Base-by-base conservation (phyloP, 2,329 filamentous ascomycete genomes). In the Septoria linicola region DNA sequence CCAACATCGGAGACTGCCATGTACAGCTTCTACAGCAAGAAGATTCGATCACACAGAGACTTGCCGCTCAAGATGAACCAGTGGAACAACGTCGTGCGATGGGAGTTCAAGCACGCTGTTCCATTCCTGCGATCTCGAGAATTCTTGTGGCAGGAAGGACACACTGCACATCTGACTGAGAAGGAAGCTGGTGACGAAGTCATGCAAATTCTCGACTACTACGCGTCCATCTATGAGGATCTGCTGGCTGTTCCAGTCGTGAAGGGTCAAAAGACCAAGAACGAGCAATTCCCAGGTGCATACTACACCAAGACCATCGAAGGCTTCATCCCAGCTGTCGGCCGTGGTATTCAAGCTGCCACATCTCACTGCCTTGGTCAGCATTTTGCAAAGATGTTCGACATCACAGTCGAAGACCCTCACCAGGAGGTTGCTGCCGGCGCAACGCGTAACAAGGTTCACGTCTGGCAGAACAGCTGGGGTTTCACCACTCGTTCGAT, bases 391-490 rank as follows among this genome's bases (percentile, higher is more conserved):
- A 96, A 95, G 75, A 99, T 99, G 91, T 99, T 97, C 70, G 87
- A 93, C 71, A 97, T 99, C 70, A 95, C 87, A 0, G 89, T 99
- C 23, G 92, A 99, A 72, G 91, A 99, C 67, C 93, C 93, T 19
- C 77, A 79, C 54, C 80, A 79, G 43, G 47, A 63, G 10, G 84
- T 84, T 66, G 76, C 79, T 40, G 70, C 69, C 21, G 84, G 81
- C 41, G 83, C 93, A 70, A 87, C 88, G 73, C 87, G 88, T 59
- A 80, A 85, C 62, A 85, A 89, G 66, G 76, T 96, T 50, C 77
- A 92, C 67, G 91, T 97, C 51, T 97, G 92, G 91, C 93, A 99
- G 72, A 99, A 99, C 78, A 96, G 90, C 11, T 99, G 93, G 93
- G 93, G 93, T 73, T 82, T 99, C 55, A 97, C 92, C 1, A 99